Conservation (phyloP, 768 basidiomycete genomes). For the Glaciozyma martinii region DNA sequence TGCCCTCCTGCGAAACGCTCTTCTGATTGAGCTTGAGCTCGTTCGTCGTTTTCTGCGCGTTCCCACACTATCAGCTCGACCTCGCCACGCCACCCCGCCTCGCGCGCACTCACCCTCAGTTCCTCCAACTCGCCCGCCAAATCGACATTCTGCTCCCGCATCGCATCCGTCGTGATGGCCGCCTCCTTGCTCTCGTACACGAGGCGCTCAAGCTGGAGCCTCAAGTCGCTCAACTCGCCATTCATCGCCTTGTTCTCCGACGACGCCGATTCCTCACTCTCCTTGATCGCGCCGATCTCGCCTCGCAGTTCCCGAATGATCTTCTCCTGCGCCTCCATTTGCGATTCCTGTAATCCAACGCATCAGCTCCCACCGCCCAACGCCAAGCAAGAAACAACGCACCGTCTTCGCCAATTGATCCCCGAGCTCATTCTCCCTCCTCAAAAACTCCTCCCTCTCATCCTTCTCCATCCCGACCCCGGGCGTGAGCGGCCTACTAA, state of each 20-base stretch:
- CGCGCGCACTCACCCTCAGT: slow-evolving; percentile 44
- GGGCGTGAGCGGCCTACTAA: slow-evolving; percentile 85
- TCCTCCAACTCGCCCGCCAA: slow-evolving; percentile 81
- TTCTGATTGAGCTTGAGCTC: slow-evolving; percentile 74
- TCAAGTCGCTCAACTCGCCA: slow-evolving; percentile 81
- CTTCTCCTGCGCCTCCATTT: slow-evolving; percentile 70
- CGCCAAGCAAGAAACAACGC: slow-evolving; percentile 11
- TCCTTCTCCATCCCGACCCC: slow-evolving; percentile 88
- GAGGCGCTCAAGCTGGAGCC: slow-evolving; percentile 79
- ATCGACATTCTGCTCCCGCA: slow-evolving; percentile 88
- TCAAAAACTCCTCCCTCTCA: slow-evolving; percentile 93
- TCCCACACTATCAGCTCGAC: background rate
- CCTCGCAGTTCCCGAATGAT: slow-evolving; percentile 77
- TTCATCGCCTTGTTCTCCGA: slow-evolving; percentile 90
- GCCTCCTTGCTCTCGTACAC: slow-evolving; percentile 96
- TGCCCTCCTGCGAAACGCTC: slow-evolving; percentile 83
- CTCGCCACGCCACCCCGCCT: background rate
- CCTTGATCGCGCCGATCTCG: slow-evolving; percentile 80
- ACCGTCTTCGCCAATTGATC: slow-evolving; percentile 78
- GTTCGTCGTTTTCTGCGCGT: slow-evolving; percentile 51
- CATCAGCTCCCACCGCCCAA: background rate
- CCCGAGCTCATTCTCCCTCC: slow-evolving; percentile 89
- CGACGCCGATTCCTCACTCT: slow-evolving; percentile 40
- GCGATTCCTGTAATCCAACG: slow-evolving; percentile 52
- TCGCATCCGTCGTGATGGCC: slow-evolving; percentile 80